These are phyloP conservation scores for Neophaeococcomyces aloes DNA, from an alignment of 2,329 filamentous ascomycete genomes.

Conservation along the genomic window DNA sequence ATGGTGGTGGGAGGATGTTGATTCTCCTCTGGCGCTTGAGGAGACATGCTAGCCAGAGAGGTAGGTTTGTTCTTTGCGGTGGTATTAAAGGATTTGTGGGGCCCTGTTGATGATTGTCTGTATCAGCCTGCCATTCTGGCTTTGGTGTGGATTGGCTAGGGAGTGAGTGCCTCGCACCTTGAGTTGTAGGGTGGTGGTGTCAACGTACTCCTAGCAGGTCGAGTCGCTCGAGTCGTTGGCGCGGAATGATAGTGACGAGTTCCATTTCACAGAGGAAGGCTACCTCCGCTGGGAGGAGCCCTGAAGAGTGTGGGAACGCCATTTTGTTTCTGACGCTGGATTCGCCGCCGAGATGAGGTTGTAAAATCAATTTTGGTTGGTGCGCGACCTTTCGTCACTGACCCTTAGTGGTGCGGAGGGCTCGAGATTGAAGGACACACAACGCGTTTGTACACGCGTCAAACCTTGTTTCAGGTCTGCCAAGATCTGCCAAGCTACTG, in stretches of 20 bases:
- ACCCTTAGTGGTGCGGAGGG: conserved; percentile 9
- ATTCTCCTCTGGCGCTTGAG: conserved; percentile 89
- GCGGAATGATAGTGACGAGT: conserved; percentile 80
- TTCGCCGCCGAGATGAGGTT: background rate
- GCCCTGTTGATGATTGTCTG: conserved; percentile 46
- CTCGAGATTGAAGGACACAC: conserved; percentile 3
- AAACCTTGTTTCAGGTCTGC: too few relatives aligned
- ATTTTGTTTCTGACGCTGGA: conserved; percentile 29
- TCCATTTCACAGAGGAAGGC: conserved; percentile 98
- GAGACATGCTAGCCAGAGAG: conserved; percentile 88
- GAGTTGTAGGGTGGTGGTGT: conserved; percentile 22
- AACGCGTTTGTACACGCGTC: too few relatives aligned
- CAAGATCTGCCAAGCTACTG: too few relatives aligned
- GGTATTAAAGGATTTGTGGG: conserved; percentile 65
- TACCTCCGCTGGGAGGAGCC: conserved; percentile 75
- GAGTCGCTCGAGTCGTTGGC: conserved; percentile 78
- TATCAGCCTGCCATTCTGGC: background rate
- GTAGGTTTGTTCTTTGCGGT: conserved; percentile 66
- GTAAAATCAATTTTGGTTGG: too few relatives aligned
- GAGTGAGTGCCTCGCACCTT: conserved; percentile 12
- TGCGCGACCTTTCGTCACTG: too few relatives aligned
- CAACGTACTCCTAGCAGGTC: conserved; percentile 69
- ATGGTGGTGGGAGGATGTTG: conserved; percentile 83
- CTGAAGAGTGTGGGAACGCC: conserved; percentile 52
- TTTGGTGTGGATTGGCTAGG: background rate